Evolutionary conservation across 306 rosid genomes (phyloP), one percentile per base, ranked within the genome.

Genomic region (Dalbergia cultrata): DNA sequence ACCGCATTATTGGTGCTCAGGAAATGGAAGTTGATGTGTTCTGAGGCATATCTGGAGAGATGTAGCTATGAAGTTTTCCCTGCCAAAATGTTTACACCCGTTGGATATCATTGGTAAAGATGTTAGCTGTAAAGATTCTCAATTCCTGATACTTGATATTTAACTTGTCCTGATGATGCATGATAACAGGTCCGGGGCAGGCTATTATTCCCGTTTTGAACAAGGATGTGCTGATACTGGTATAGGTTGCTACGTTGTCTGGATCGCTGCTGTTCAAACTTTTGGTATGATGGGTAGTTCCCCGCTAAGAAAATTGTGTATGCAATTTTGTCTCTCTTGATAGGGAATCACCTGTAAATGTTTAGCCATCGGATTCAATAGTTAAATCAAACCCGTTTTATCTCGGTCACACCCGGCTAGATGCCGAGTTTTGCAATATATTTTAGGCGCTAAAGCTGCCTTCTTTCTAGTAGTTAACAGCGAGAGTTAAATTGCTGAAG

Each of bases 271-370:
- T 67, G 80, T 79, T 68, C 61, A 61, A 76, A 77, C 79, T 35
- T 73, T 62, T 82, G 77, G 81, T 70, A 67, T 64, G 39, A 80
- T 45, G 78, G 87, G 73, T 68, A 54, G 83, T 17, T 75, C 80
- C 87, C 82, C 74, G 21, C 61, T 61, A 85, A 41, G 75, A 56
- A 79, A 81, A 77, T 85, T 81, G 26, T 74, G 58, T 74, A 81
- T 68, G 82, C 77, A 68, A 44, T 86, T 86, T 88, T 83, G 91
- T 82, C 85, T 82, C 85, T 56, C 81, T 77, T 62, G 76, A 80
- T 80, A 85, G 81, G 64, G 78, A 78, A 82, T 89, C 78, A 76
- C 84, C 79, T 87, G 93, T 92, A 90, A 84, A 89, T 90, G 77
- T 83, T 78, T 62, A 67, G 81, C 79, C 76, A 62, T 78, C 88